These are phyloP conservation scores for Schoenoplectus tabernaemontani DNA, from an alignment of 202 grass and related monocot genomes.

Conservation along the genomic window DNA sequence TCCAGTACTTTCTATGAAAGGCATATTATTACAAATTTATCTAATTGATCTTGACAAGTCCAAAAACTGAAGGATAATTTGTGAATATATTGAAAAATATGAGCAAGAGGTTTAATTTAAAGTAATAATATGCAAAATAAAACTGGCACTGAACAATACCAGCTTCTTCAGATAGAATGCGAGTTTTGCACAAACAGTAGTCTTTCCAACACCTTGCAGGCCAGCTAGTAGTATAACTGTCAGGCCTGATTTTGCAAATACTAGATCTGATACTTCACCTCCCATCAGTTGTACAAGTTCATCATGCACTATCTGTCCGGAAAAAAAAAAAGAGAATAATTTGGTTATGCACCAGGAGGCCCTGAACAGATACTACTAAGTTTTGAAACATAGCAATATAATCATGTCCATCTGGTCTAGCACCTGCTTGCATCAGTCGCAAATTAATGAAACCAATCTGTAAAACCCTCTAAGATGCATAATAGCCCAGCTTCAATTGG, in stretches of 20 bases:
- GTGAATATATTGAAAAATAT: not conserved
- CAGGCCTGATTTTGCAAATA: slow-evolving; percentile 64
- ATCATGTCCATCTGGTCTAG: not conserved
- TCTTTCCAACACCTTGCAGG: slow-evolving; percentile 96
- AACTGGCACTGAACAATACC: slow-evolving; percentile 13
- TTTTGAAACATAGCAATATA: not conserved
- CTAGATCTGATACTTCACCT: slow-evolving; percentile 78
- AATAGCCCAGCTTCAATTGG: not conserved
- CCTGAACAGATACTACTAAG: too few species aligned
- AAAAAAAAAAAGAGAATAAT: not conserved
- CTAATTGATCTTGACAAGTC: not conserved
- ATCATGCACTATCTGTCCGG: slow-evolving; percentile 73
- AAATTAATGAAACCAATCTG: not conserved
- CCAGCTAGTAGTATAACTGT: slow-evolving; percentile 89
- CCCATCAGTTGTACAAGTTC: slow-evolving; percentile 95
- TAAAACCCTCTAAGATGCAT: too few species aligned
- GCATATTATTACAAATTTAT: not conserved
- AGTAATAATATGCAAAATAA: not conserved
- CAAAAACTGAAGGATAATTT: not conserved
- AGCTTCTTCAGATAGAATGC: slow-evolving; percentile 74
- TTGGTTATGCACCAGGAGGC: not conserved
- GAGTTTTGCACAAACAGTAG: slow-evolving; percentile 91
- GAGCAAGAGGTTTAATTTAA: not conserved
- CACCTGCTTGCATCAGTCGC: not conserved
- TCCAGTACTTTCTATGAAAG: not conserved